These are phyloP conservation scores for Effrenium voratum DNA, from an alignment of 73 alveolate genomes.

Conservation along the genomic window DNA sequence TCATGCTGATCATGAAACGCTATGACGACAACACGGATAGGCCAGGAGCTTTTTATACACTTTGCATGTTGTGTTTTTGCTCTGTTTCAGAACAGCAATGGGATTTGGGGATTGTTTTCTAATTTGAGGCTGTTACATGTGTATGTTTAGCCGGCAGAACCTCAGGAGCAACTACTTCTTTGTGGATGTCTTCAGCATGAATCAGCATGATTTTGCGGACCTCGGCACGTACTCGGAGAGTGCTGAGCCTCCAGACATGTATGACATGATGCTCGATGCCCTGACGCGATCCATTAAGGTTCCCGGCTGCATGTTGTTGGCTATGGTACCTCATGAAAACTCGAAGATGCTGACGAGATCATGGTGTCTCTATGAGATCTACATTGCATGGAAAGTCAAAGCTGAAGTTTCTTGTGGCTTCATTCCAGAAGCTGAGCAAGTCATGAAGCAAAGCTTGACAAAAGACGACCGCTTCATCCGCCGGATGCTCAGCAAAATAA, in stretches of 20 bases:
- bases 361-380: conserved; percentile 80
- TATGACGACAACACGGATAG: conserved; percentile 45
- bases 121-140: too few relatives aligned
- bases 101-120: too few relatives aligned
- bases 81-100: too few relatives aligned
- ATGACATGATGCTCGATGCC: conserved; percentile 62
- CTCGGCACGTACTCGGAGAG: background rate
- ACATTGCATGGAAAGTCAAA: conserved; percentile 83
- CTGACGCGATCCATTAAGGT: conserved; percentile 61
- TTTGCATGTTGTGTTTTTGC: background rate
- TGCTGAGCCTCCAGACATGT: background rate
- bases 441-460: conserved; percentile 34
- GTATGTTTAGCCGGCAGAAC: too few relatives aligned
- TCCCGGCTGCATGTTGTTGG: conserved; percentile 70
- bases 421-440: conserved; percentile 59
- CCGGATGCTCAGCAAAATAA: background rate
- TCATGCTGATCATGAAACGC: conserved; percentile 46
- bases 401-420: conserved; percentile 75
- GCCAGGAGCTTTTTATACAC: background rate
- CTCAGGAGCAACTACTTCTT: conserved; percentile 53
- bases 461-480: conserved; percentile 4
- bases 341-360: conserved; percentile 38
- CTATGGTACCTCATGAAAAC: conserved; percentile 38
- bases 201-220: conserved; percentile 84
- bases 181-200: conserved; percentile 71